Conservation (phyloP, 2,329 filamentous ascomycete species). For the Epichloe typhina region DNA sequence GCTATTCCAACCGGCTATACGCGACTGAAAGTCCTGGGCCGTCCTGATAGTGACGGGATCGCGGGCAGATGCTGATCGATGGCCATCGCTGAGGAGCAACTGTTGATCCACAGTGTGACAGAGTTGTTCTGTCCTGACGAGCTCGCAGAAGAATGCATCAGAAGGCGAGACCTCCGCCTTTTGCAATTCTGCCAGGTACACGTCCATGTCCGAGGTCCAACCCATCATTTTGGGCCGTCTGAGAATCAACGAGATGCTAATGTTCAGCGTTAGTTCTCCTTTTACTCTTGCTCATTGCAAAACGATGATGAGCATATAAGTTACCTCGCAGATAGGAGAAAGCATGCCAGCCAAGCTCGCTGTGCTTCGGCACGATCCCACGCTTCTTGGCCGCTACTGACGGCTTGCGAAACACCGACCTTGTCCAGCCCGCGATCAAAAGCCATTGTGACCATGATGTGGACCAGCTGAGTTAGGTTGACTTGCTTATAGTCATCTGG, state of each 20-base stretch:
- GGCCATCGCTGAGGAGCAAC: background rate
- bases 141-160: constrained; percentile 3
- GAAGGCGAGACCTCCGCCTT: background rate
- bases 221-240: background rate
- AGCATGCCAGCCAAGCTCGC: constrained; percentile 3
- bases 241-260: constrained; percentile 2
- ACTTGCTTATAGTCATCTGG: background rate
- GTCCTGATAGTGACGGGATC: background rate
- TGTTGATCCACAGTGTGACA: background rate
- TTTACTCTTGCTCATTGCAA: background rate
- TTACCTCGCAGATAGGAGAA: constrained; percentile 2
- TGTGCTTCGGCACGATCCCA: constrained; percentile 3
- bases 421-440: background rate
- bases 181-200: background rate
- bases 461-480: background rate
- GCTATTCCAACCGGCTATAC: background rate
- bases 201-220: constrained; percentile 1
- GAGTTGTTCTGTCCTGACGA: constrained; percentile 1
- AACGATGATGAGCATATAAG: background rate
- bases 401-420: background rate
- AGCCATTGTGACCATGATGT: constrained; percentile 2
- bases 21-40: background rate
- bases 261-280: background rate
- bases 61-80: background rate
- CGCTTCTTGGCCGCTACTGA: background rate